phyloP scores from a whole-genome alignment of 176 grass and related monocot species.

The Oryza longistaminata region DNA sequence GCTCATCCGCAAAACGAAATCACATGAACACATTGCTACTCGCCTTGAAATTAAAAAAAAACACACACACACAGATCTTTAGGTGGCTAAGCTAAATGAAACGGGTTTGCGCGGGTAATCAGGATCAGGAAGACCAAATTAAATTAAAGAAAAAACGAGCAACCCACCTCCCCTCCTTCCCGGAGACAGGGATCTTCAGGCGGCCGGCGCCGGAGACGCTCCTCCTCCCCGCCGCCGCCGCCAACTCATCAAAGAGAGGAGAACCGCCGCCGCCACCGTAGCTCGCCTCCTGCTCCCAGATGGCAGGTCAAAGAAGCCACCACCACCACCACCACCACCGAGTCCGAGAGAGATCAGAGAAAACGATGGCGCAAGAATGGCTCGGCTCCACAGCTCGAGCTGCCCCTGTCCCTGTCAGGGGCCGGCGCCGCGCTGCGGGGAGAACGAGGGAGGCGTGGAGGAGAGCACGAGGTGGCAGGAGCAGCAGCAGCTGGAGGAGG shows the following conservation, averaged over 20 bases:
- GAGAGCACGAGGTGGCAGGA: conserved; percentile 44
- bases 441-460: conserved; percentile 20
- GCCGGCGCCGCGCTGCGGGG: conserved; percentile 16
- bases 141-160: conserved; percentile 20
- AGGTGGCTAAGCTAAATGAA: not conserved
- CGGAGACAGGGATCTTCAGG: conserved; percentile 33
- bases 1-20: not conserved
- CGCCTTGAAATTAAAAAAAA: not conserved
- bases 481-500: not conserved
- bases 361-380: conserved; percentile 6
- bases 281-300: not conserved
- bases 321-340: no score
- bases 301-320: not conserved
- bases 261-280: not conserved
- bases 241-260: conserved; percentile 43
- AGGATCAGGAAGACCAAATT: conserved; percentile 15
- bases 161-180: not conserved
- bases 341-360: conserved; percentile 17
- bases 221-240: not conserved
- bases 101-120: conserved; percentile 18
- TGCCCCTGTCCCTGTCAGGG: conserved; percentile 37
- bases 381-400: conserved; percentile 25
- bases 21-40: not conserved
- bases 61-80: conserved; percentile 34
- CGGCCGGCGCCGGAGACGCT: conserved; percentile 18